Base-by-base conservation (phyloP, 495 filamentous ascomycete genomes). In the Apiosordaria backusii region DNA sequence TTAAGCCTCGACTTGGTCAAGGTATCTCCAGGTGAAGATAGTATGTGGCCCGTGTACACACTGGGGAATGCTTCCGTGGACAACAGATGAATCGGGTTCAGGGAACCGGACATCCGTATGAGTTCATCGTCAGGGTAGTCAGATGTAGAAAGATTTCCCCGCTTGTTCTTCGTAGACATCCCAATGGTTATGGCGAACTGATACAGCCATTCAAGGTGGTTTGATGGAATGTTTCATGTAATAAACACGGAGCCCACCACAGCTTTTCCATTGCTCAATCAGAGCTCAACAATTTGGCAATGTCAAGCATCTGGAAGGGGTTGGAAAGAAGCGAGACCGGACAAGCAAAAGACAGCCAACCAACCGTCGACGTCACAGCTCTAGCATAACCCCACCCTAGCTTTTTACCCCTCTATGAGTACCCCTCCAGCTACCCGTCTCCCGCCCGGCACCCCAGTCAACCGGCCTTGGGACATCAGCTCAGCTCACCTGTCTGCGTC, bases 351-450 rank as follows among this genome's bases (percentile, higher is more conserved):
- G 45, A 61, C 70, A 69, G 65, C 72, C 70, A 72, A 74, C 70
- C 68, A 69, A 57, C 68, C 52, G 29, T 50, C 72, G 70, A 74
- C 72, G 74, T 76, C 74, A 76, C 70, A 72, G 68, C 74, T 72
- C 50, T 54, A 65, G 59, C 60, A 55, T 35, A 65, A 62, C 70
- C 69, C 72, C 74, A 29, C 59, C n/a, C 24, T 25, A 29, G 19
- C 57, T 24, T 24, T 59, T 24, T 55, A 55, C 52, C 52, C 52
- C 52, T 74, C 70, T 62, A n/a, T n/a, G n/a, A n/a, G n/a, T n/a
- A 74, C 72, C 70, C 72, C 65, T 69, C 71, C 72, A 71, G 66
- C 63, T 67, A 15, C 35, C 35, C 35, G 35, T 45, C 35, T 45
- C 35, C 35, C 9, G 10, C 35, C 35, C 35, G 13, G 35, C 35